Evolutionary conservation across 768 basidiomycete genomes (phyloP).

Genomic region (Ephemerocybe angulata): DNA sequence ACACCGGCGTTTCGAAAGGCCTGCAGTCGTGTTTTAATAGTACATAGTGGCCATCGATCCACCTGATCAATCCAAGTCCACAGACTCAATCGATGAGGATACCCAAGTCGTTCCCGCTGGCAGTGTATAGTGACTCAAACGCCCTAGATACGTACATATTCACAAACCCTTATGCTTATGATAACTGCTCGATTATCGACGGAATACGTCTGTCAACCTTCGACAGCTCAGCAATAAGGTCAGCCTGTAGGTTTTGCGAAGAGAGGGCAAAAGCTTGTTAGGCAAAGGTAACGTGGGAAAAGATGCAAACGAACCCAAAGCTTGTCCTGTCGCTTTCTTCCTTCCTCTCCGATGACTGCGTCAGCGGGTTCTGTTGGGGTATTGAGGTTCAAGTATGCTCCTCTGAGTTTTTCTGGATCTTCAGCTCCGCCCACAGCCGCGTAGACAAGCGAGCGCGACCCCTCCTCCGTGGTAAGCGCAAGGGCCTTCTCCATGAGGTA

Average conservation of each 20-base stretch:
- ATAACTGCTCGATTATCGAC: not conserved
- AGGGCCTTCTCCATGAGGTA: conserved; percentile 27
- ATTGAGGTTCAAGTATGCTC: conserved; percentile 3
- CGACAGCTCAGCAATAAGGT: not conserved
- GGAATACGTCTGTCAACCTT: not conserved
- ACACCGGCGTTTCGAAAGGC: too few relatives aligned
- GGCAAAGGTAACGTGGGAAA: not conserved
- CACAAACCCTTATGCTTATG: not conserved
- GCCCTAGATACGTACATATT: not conserved
- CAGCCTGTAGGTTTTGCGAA: not conserved
- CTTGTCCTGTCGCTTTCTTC: not conserved
- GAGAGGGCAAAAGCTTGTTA: not conserved
- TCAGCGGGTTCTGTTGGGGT: not conserved
- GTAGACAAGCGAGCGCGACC: conserved; percentile 32
- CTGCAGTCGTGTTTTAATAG: too few relatives aligned
- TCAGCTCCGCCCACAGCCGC: conserved; percentile 24
- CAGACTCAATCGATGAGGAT: too few relatives aligned
- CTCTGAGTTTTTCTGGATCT: not conserved
- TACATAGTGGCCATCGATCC: too few relatives aligned
- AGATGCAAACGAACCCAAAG: conserved; percentile 2
- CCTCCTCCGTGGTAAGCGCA: conserved; percentile 35
- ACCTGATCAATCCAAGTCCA: too few relatives aligned
- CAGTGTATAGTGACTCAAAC: not conserved
- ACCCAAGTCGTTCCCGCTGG: too few relatives aligned
- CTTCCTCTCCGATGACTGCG: not conserved